A percentile compares a stretch with the other conserved stretches of the same genome.
phyloP scores from a whole-genome alignment of 176 grass and related monocot genomes.

The Carex kokanica region DNA sequence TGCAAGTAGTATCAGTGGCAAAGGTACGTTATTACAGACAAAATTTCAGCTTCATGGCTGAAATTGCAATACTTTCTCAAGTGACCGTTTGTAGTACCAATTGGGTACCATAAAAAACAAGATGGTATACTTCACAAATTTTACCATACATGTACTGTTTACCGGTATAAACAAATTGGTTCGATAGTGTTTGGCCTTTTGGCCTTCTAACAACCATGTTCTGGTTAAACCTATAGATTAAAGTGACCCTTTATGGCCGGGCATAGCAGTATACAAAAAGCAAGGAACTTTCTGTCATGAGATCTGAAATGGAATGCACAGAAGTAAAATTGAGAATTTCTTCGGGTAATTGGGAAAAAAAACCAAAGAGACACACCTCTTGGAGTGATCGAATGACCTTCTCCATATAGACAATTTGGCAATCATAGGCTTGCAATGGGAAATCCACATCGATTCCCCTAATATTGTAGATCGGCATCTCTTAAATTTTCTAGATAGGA shows the following conservation, averaged over 20 bases:
- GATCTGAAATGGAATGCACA: not conserved
- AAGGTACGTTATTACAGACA: not conserved
- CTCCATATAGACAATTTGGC: constrained; percentile 87
- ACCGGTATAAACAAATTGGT: not conserved
- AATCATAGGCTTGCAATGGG: constrained; percentile 87
- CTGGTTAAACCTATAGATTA: not conserved
- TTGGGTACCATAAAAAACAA: not conserved
- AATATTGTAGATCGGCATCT: constrained; percentile 87
- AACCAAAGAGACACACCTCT: constrained; percentile 42
- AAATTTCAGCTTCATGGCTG: not conserved
- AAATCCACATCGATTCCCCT: constrained; percentile 82
- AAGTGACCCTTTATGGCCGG: not conserved
- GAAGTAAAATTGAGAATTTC: not conserved
- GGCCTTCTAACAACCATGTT: not conserved
- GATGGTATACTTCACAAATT: not conserved
- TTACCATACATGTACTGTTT: not conserved
- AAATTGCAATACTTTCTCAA: not conserved
- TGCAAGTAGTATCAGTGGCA: not conserved
- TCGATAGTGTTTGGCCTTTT: not conserved
- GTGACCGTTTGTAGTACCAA: not conserved
- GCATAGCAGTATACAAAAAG: too few relatives aligned
- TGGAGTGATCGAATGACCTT: constrained; percentile 84
- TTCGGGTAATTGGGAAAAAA: not conserved
- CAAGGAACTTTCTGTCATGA: not conserved
- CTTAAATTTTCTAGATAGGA: not conserved